Percentiles rank a stretch among this genome's conserved stretches.
Conservation (phyloP, 805 yeast species). For the Kuraishia hungarica region DNA sequence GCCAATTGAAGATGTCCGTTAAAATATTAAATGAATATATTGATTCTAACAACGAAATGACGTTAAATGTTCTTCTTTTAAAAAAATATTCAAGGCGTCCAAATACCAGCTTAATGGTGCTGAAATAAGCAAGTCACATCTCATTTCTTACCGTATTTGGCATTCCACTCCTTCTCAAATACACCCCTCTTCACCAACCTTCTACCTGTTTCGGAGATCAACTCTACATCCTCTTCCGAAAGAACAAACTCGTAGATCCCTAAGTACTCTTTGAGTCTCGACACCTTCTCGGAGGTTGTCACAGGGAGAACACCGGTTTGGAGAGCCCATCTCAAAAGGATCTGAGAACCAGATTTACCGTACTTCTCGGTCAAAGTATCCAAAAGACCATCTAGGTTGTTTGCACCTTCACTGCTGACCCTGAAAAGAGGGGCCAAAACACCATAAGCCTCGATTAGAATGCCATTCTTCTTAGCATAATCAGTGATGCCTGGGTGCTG, state of each 20-base stretch:
- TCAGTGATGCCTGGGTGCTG: slow-evolving; percentile 45
- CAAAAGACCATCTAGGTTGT: slow-evolving; percentile 24
- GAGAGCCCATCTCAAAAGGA: slow-evolving; percentile 63
- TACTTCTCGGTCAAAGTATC: slow-evolving; percentile 47
- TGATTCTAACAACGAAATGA: no score
- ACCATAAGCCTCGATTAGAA: slow-evolving; percentile 35
- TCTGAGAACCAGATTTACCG: slow-evolving; percentile 44
- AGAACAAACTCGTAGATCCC: slow-evolving; percentile 49
- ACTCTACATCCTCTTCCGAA: slow-evolving; percentile 37
- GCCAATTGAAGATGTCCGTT: no score
- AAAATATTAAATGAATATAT: no score
- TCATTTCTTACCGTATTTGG: neutral
- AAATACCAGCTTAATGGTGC: no score
- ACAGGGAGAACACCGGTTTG: slow-evolving; percentile 61
- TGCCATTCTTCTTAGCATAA: slow-evolving; percentile 24
- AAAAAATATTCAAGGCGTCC: no score
- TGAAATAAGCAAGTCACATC: no score
- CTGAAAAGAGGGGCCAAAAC: slow-evolving; percentile 39
- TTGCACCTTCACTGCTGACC: slow-evolving; percentile 22
- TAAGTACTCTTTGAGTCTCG: slow-evolving; percentile 50
- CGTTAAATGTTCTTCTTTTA: no score
- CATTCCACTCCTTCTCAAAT: neutral
- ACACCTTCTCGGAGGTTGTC: slow-evolving; percentile 57
- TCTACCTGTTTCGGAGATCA: slow-evolving; percentile 32
- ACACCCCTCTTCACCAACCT: slow-evolving; percentile 1